These are phyloP conservation scores for Linaria vulgaris DNA, from an alignment of 257 asterid genomes.

Conservation along the genomic window DNA sequence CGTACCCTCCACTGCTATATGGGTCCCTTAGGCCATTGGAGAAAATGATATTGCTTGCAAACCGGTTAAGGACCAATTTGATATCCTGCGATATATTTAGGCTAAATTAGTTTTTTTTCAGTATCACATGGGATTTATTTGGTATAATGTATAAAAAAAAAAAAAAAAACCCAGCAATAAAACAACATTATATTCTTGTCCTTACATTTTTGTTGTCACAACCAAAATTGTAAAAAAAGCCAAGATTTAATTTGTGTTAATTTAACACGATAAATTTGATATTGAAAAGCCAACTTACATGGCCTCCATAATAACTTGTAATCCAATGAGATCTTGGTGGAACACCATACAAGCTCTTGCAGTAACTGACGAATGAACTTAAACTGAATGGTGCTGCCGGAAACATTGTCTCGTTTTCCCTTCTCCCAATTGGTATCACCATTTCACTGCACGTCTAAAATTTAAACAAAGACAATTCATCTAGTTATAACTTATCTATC, in stretches of 20 bases:
- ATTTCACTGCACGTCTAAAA: constrained; percentile 49
- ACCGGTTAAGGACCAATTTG: constrained; percentile 38
- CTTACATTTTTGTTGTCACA: too few relatives aligned
- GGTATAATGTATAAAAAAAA: too few relatives aligned
- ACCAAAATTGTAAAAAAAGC: too few relatives aligned
- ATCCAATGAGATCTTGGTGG: constrained; percentile 48
- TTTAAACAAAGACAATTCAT: not conserved
- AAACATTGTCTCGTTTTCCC: constrained; percentile 38
- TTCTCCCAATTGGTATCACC: constrained; percentile 50
- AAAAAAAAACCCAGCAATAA: too few relatives aligned
- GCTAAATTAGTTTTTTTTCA: too few relatives aligned
- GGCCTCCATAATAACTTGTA: constrained; percentile 51
- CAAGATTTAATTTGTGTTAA: too few relatives aligned
- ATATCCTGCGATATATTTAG: constrained; percentile 41
- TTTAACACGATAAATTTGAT: not conserved
- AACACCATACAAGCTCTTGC: constrained; percentile 32
- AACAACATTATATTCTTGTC: too few relatives aligned
- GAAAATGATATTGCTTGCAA: constrained; percentile 63
- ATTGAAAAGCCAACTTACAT: constrained; percentile 29
- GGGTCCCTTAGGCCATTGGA: constrained; percentile 68
- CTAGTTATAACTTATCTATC: not conserved
- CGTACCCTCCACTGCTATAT: constrained; percentile 54
- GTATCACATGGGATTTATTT: too few relatives aligned
- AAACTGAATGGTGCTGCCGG: constrained; percentile 31
- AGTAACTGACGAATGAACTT: constrained; percentile 7